Percentiles rank a stretch among this genome's conserved stretches.
These are phyloP conservation scores for Priceomyces fermenticarens DNA, from an alignment of 805 yeast genomes.

Conservation along the genomic window DNA sequence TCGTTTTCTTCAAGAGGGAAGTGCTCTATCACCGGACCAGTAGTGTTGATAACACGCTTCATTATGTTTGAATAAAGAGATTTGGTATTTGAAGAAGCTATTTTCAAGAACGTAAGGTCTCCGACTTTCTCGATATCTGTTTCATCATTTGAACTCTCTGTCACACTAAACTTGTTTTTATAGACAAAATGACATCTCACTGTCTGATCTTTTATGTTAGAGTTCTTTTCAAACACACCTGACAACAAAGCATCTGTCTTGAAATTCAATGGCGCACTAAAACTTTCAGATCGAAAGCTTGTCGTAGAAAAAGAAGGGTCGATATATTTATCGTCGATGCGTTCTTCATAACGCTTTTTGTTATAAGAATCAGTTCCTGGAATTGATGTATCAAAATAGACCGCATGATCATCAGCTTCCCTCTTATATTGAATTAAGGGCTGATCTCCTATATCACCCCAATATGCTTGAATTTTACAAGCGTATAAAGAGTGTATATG, in stretches of 20 bases:
- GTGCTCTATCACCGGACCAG: constrained; percentile 92
- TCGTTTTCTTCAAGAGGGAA: constrained; percentile 74
- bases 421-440: constrained; percentile 76
- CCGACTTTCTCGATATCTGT: constrained; percentile 66
- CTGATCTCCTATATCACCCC: constrained; percentile 21
- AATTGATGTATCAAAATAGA: constrained; percentile 69
- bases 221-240: constrained; percentile 34
- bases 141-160: constrained; percentile 25
- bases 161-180: constrained; percentile 46
- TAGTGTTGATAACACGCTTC: constrained; percentile 61
- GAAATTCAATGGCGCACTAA: constrained; percentile 60
- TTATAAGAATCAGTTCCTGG: constrained; percentile 43
- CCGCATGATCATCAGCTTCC: constrained; percentile 83
- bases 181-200: constrained; percentile 81
- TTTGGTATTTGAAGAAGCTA: constrained; percentile 79
- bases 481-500: constrained; percentile 89
- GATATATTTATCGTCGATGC: constrained; percentile 79
- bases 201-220: constrained; percentile 41
- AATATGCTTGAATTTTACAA: constrained; percentile 83
- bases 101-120: constrained; percentile 72
- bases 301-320: constrained; percentile 48
- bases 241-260: constrained; percentile 43
- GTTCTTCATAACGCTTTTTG: constrained; percentile 57
- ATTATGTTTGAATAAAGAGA: constrained; percentile 70
- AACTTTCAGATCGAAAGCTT: constrained; percentile 71